These are phyloP conservation scores for Drosera spatulata DNA, from an alignment of 179 eudicot genomes.

Conservation along the genomic window DNA sequence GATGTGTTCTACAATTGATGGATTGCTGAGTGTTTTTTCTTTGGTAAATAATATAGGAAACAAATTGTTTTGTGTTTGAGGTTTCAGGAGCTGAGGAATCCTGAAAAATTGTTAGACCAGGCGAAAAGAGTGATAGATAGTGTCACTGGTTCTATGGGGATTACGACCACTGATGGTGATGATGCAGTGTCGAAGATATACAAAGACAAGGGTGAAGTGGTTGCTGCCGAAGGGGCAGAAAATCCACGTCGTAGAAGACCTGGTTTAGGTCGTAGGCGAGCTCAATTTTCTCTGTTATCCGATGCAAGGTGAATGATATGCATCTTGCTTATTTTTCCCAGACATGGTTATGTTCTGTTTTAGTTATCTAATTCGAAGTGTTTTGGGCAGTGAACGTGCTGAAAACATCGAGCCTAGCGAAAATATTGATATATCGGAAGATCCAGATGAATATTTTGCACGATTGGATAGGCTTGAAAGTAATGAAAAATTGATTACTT, in stretches of 20 bases:
- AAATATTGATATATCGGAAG: conserved; percentile 32
- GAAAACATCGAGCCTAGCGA: conserved; percentile 23
- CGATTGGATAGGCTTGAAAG: conserved; percentile 57
- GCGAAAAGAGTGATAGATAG: conserved; percentile 40
- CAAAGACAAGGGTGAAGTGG: conserved; percentile 17
- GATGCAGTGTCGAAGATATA: conserved; percentile 8
- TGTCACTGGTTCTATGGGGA: conserved; percentile 18
- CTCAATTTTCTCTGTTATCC: conserved; percentile 49
- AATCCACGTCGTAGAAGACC: conserved; percentile 47
- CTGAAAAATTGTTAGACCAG: conserved; percentile 41
- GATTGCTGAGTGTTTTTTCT: no score
- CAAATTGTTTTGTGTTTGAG: not conserved
- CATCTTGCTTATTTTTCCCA: no score
- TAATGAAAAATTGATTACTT: conserved; percentile 16
- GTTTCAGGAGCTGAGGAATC: conserved; percentile 36
- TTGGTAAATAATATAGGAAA: not conserved
- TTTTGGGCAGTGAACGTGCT: conserved; percentile 38
- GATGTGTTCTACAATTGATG: no score
- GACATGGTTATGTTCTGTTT: no score
- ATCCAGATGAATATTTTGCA: conserved; percentile 56
- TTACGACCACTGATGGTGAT: conserved; percentile 8
- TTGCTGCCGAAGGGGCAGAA: conserved; percentile 15
- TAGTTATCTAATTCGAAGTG: no score
- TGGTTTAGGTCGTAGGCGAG: conserved; percentile 51
- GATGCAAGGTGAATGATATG: conserved; percentile 11